Conservation (phyloP, 2,329 filamentous ascomycete genomes). For the Colletotrichum brevisporum region DNA sequence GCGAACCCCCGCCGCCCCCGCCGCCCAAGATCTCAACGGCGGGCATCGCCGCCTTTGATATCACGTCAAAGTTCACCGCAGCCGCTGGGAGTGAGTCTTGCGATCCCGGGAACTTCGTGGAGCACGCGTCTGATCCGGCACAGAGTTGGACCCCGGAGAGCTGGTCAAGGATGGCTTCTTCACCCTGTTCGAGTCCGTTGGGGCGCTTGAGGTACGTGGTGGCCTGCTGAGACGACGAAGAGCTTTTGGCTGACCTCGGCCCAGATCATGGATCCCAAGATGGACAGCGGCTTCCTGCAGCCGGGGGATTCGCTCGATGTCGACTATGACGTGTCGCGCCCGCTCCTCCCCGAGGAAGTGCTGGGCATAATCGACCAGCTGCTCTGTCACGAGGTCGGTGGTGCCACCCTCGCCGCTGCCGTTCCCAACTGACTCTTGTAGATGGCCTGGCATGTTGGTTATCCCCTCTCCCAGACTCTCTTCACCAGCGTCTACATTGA, state of each 20-base stretch:
- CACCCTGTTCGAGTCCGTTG: constrained; percentile 94
- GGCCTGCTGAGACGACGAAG: neutral
- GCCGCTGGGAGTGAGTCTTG: constrained; percentile 66
- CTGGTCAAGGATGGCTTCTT: constrained; percentile 95
- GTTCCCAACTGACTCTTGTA: constrained; percentile 51
- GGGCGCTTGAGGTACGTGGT: constrained; percentile 77
- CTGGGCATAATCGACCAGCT: constrained; percentile 96
- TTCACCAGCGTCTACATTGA: constrained; percentile 95
- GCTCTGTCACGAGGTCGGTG: constrained; percentile 83
- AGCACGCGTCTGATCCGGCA: constrained; percentile 44
- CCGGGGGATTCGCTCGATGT: constrained; percentile 87
- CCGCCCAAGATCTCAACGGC: constrained; percentile 58
- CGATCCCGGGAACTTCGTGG: neutral
- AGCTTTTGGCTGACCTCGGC: constrained; percentile 17
- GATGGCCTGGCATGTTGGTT: constrained; percentile 98
- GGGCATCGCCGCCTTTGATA: constrained; percentile 70
- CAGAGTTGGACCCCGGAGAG: constrained; percentile 83
- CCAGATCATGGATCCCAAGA: constrained; percentile 98
- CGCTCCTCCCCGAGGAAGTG: constrained; percentile 82
- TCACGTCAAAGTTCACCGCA: constrained; percentile 68
- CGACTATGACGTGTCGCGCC: constrained; percentile 79
- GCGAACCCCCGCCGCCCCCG: constrained; percentile 50
- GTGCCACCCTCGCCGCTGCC: constrained; percentile 5
- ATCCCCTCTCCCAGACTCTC: constrained; percentile 93
- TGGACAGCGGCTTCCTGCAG: constrained; percentile 92